phyloP scores from a whole-genome alignment of 1,284 basidiomycete genomes.

The Irpex rosettiformis region DNA sequence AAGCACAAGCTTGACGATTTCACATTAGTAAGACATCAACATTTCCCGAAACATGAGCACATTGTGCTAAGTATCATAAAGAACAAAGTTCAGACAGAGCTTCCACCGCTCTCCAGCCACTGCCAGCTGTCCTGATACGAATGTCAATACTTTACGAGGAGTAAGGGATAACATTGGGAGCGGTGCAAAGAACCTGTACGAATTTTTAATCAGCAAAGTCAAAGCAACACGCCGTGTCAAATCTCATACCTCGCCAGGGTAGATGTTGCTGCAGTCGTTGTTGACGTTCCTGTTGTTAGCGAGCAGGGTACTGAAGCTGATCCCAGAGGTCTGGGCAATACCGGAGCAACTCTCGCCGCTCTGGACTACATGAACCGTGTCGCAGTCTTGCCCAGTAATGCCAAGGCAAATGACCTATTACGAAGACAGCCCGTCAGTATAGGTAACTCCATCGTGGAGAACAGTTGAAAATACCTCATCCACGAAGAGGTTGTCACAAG shows the following conservation, averaged over 20 bases:
- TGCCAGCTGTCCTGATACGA: no score
- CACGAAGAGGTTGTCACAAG: conserved; percentile 51
- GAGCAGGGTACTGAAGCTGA: conserved; percentile 9
- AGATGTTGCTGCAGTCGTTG: conserved; percentile 50
- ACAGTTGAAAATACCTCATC: conserved; percentile 26
- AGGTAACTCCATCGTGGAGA: background rate
- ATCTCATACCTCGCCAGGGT: conserved; percentile 49
- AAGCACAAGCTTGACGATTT: no score
- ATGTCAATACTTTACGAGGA: background rate
- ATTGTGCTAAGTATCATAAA: no score
- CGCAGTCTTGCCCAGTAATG: conserved; percentile 20
- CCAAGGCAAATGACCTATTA: conserved; percentile 43
- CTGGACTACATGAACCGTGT: conserved; percentile 36
- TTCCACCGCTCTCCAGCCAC: no score
- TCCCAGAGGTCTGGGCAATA: conserved; percentile 12
- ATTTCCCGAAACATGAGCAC: no score
- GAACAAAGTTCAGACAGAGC: no score
- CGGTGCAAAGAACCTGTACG: conserved; percentile 4
- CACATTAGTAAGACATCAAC: no score
- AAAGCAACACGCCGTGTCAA: background rate
- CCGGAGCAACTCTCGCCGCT: conserved; percentile 13
- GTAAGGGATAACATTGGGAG: conserved; percentile 4
- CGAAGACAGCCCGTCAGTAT: background rate
- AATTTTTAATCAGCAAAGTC: background rate
- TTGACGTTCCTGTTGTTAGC: conserved; percentile 66